Percentiles rank a stretch among this genome's conserved stretches.
These are phyloP conservation scores for Chlamydomonas sp. DNA, from an alignment of 139 green algal genomes.

Conservation along the genomic window DNA sequence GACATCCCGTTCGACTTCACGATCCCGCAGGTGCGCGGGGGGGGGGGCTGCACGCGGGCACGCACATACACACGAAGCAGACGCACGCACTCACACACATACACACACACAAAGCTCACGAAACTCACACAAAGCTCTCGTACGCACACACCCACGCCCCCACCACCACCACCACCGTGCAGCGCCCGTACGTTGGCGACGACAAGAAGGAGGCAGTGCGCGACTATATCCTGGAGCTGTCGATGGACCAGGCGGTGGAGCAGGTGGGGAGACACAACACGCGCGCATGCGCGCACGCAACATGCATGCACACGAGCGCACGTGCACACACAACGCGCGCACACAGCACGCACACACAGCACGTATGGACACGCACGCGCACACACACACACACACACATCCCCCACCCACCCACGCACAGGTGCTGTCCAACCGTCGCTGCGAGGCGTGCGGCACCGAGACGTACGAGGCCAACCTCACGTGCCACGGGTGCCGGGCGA, in stretches of 20 bases:
- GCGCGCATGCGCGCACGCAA: neutral
- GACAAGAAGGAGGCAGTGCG: slow-evolving; percentile 51
- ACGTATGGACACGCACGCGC: too few relatives aligned
- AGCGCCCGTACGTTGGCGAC: slow-evolving; percentile 46
- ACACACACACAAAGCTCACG: too few relatives aligned
- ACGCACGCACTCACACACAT: too few relatives aligned
- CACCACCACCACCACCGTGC: too few relatives aligned
- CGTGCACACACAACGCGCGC: too few relatives aligned
- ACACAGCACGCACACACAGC: too few relatives aligned
- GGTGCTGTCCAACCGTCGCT: slow-evolving; percentile 36
- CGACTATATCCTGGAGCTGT: slow-evolving; percentile 59
- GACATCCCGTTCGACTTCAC: slow-evolving; percentile 65
- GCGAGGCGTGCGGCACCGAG: slow-evolving; percentile 51
- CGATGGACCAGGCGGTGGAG: slow-evolving; percentile 59
- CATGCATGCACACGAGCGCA: too few relatives aligned
- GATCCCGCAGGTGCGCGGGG: slow-evolving; percentile 36
- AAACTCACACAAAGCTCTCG: too few relatives aligned
- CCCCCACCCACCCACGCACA: slow-evolving; percentile 24
- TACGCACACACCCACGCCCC: too few relatives aligned
- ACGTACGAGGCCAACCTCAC: slow-evolving; percentile 57
- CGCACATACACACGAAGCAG: too few relatives aligned
- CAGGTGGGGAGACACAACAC: slow-evolving; percentile 26
- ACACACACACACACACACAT: too few relatives aligned
- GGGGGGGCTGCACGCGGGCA: too few relatives aligned
- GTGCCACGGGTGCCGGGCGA: slow-evolving; percentile 57